Evolutionary conservation across 805 yeast genomes (phyloP), one percentile per base, ranked within the genome.

Genomic region (Starmerella stigmatis): DNA sequence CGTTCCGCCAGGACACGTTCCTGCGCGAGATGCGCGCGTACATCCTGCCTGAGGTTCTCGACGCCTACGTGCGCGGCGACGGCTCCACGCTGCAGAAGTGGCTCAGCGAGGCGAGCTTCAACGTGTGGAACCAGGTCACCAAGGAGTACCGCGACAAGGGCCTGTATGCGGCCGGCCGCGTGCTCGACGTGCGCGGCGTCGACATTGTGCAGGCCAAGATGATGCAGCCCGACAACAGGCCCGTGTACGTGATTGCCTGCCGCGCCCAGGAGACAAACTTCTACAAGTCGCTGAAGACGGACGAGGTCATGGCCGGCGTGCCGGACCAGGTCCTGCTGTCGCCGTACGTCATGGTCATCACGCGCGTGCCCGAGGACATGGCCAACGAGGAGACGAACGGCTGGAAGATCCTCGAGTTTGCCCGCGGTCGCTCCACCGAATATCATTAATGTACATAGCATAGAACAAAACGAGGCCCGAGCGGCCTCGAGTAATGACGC

Each of bases 51-150:
- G 99, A 92, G 64, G 76, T 92, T 28, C 70, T 92, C 59, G 99
- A 92, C 60, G 96, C 97, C 7, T 88, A 86, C 65, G 85, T 85
- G 48, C 81, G 81, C 56, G 95, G 95, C 53, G 96, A 92, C 57
- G 89, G 79, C 52, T 72, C 72, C 41, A 79, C 79, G 17, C 72
- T 92, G 62, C 84, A 88, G 64, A 68, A 71, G 57, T 92, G 99
- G 99, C 76, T 92, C 48, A 80, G 94, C 41, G 98, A 92, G 67
- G 97, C 97, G 23, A 96, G 98, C 35, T 89, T 68, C 69, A 89
- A 89, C 62, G 94, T 92, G 48, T 86, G 94, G 76, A 76, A 82
- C 54, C 94, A 96, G 27, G 85, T 83, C 63, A 86, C 89, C 63
- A 92, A 92, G 65, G 94, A 84, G 61, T 78, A 86, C 63, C 75